phyloP scores from a whole-genome alignment of 192 early-diverging fungal species.

The Podila clonocystis region DNA sequence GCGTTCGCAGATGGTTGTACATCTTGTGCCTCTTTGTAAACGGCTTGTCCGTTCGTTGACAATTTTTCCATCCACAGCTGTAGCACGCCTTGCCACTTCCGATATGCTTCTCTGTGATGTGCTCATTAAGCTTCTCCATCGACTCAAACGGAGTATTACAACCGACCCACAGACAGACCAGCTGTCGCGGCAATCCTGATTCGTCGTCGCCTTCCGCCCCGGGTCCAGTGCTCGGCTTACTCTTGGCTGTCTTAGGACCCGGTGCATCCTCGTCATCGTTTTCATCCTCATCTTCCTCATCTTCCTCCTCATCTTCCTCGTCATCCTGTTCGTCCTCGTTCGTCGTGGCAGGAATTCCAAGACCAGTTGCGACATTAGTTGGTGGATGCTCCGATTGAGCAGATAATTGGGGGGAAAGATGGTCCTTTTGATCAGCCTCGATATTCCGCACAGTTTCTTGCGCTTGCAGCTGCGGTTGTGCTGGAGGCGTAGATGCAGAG shows the following conservation, averaged over 20 bases:
- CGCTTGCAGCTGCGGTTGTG: not conserved
- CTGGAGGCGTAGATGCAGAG: slow-evolving; percentile 1
- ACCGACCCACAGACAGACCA: slow-evolving; percentile 59
- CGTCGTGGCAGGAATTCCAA: slow-evolving; percentile 2
- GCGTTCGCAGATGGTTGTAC: slow-evolving; percentile 75
- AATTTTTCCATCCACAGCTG: slow-evolving; percentile 59
- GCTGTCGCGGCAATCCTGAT: slow-evolving; percentile 20
- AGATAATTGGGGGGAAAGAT: slow-evolving; percentile 3
- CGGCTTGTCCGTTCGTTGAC: slow-evolving; percentile 57
- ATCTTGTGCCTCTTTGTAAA: slow-evolving; percentile 78
- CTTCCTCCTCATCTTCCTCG: slow-evolving; percentile 30
- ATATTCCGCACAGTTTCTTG: not conserved
- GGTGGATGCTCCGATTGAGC: slow-evolving; percentile 6
- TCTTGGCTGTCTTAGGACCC: not conserved
- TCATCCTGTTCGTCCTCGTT: slow-evolving; percentile 44
- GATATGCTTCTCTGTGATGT: slow-evolving; percentile 64
- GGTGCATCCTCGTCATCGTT: slow-evolving; percentile 24
- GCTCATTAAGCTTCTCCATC: slow-evolving; percentile 59
- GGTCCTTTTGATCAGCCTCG: not conserved
- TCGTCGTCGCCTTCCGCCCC: not conserved
- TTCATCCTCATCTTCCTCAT: slow-evolving; percentile 23
- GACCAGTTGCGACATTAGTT: not conserved
- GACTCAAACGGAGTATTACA: slow-evolving; percentile 54
- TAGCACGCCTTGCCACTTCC: slow-evolving; percentile 67
- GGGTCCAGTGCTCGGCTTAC: not conserved